phyloP scores from a whole-genome alignment of 2,329 filamentous ascomycete genomes.

The Ophiocordyceps camponoti-floridani region DNA sequence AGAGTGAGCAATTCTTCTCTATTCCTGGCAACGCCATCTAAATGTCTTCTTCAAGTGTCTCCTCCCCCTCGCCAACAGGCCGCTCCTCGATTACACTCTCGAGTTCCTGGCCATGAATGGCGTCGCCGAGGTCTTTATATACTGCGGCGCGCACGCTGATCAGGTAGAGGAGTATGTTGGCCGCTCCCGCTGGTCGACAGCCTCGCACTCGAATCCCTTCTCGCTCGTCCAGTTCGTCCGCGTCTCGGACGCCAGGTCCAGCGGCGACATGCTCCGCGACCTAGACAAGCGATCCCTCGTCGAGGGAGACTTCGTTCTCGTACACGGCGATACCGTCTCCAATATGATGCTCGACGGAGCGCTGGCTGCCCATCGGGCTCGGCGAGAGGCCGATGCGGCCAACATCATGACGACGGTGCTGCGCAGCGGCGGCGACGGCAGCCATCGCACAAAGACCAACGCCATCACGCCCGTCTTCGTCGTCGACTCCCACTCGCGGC shows the following conservation, averaged over 20 bases:
- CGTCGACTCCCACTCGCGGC: slow-evolving; percentile 59
- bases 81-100: slow-evolving; percentile 92
- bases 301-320: slow-evolving; percentile 76
- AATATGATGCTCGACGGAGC: slow-evolving; percentile 73
- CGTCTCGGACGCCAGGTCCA: slow-evolving; percentile 64
- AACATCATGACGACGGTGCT: slow-evolving; percentile 96
- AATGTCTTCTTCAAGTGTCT: slow-evolving; percentile 48
- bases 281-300: slow-evolving; percentile 75
- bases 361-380: slow-evolving; percentile 60
- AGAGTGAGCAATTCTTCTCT: slow-evolving; percentile 32
- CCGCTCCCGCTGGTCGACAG: slow-evolving; percentile 52
- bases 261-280: slow-evolving; percentile 89
- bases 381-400: slow-evolving; percentile 71
- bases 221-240: slow-evolving; percentile 67
- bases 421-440: slow-evolving; percentile 50
- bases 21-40: background rate
- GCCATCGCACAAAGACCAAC: slow-evolving; percentile 61
- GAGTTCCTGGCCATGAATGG: slow-evolving; percentile 91
- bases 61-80: slow-evolving; percentile 79
- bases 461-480: slow-evolving; percentile 70
- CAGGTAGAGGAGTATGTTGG: slow-evolving; percentile 76
- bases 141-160: slow-evolving; percentile 74
- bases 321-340: slow-evolving; percentile 83
- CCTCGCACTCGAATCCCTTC: slow-evolving; percentile 45
- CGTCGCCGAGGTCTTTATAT: slow-evolving; percentile 86